Conservation (phyloP, 441 rosid genomes). For the Capsella rubella region DNA sequence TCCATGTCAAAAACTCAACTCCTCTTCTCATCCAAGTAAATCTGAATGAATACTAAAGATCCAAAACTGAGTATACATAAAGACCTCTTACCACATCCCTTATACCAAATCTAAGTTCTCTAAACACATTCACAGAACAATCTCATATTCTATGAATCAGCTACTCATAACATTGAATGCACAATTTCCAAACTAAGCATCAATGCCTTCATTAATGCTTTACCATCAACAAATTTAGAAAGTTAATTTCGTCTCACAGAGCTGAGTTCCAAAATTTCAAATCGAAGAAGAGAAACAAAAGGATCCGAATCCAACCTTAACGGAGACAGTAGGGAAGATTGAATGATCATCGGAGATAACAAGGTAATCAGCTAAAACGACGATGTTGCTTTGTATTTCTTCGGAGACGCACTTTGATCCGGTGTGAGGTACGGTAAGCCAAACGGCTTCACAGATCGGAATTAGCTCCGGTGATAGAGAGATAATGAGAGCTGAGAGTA, state of each 20-base stretch:
- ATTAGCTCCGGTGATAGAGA: slow-evolving; percentile 19
- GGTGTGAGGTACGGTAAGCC: slow-evolving; percentile 69
- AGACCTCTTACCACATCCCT: no score
- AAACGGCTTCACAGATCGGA: slow-evolving; percentile 57
- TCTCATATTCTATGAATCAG: no score
- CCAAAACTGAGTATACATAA: background rate
- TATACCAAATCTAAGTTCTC: no score
- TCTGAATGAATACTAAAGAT: slow-evolving; percentile 1
- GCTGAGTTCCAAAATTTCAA: slow-evolving; percentile 1
- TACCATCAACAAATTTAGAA: no score
- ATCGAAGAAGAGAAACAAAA: background rate
- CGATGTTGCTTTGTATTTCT: slow-evolving; percentile 80
- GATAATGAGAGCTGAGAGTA: slow-evolving; percentile 26
- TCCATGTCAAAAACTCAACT: background rate
- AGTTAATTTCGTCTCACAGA: no score
- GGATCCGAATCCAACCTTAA: slow-evolving; percentile 55
- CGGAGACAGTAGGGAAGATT: slow-evolving; percentile 64
- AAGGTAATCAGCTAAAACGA: slow-evolving; percentile 78
- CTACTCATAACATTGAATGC: no score
- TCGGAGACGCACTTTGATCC: slow-evolving; percentile 94
- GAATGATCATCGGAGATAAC: slow-evolving; percentile 75
- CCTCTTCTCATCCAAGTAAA: background rate
- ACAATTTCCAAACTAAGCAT: no score
- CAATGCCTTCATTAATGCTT: no score
- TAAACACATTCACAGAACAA: no score